These are phyloP conservation scores for Lachnellula arida DNA, from an alignment of 2,329 filamentous ascomycete genomes.

Conservation along the genomic window DNA sequence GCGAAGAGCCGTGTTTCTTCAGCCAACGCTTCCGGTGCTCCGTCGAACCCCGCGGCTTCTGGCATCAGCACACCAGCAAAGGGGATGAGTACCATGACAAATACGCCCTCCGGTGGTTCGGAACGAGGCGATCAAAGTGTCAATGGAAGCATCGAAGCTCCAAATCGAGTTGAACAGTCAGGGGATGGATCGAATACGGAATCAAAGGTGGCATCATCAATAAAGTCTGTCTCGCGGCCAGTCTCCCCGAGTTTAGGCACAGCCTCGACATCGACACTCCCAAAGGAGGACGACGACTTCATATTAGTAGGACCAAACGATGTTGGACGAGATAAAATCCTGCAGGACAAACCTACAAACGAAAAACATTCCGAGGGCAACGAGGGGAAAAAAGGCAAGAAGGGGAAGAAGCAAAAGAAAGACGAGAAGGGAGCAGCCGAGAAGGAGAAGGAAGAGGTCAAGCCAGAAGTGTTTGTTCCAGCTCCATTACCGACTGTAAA, in stretches of 20 bases:
- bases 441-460: slow-evolving; percentile 55
- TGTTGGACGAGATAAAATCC: slow-evolving; percentile 62
- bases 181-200: slow-evolving; percentile 19
- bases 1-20: slow-evolving; percentile 64
- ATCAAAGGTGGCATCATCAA: slow-evolving; percentile 17
- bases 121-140: slow-evolving; percentile 17
- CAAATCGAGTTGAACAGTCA: slow-evolving; percentile 16
- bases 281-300: slow-evolving; percentile 47
- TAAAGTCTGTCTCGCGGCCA: slow-evolving; percentile 34
- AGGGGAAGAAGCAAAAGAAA: slow-evolving; percentile 31
- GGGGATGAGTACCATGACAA: slow-evolving; percentile 23
- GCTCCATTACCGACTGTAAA: slow-evolving; percentile 83
- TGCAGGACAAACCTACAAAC: slow-evolving; percentile 55
- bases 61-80: slow-evolving; percentile 30
- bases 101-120: slow-evolving; percentile 22
- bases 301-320: slow-evolving; percentile 60
- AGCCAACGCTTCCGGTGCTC: slow-evolving; percentile 22
- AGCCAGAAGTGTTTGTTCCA: slow-evolving; percentile 61
- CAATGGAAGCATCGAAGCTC: slow-evolving; percentile 17
- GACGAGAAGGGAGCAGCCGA: slow-evolving; percentile 41
- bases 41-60: slow-evolving; percentile 29
- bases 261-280: slow-evolving; percentile 45
- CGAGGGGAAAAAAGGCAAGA: slow-evolving; percentile 28
- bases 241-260: slow-evolving; percentile 52
- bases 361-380: slow-evolving; percentile 52